Evolutionary conservation across 805 yeast genomes (phyloP), one percentile per base, ranked within the genome.

Genomic region (Cyberlindnera subsufficiens): DNA sequence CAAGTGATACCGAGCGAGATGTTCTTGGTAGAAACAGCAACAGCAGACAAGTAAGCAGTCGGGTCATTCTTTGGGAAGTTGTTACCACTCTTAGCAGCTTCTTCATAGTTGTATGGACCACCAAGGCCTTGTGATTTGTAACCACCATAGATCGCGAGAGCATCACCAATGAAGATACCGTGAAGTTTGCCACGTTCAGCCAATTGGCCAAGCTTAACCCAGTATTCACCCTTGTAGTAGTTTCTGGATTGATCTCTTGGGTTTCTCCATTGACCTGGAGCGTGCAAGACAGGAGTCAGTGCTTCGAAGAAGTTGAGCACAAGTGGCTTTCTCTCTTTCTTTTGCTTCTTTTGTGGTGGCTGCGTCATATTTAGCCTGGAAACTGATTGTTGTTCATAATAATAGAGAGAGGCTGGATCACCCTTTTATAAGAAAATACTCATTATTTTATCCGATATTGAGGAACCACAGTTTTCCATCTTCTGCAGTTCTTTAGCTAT

Each of bases 1-100:
- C 67, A 67, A 15, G 76, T 71, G 33, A 71, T 52, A 9, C 72
- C 76, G 42, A 70, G 65, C 9, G 65, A 54, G 22, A 71, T 47
- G 35, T 63, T 66, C 45, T 65, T 58, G 5, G 75, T 71, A 6
- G 66, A 71, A 6, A 70, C 61, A 20, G 75, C 74, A 64, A 71
- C 66, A 16, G 60, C 64, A 8, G 66, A 51, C 18, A 67, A 56
- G 25, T 63, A 60, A 14, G 68, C 67, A 45, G 68, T 63, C 22
- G 70, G 71, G 38, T 67, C 71, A 43, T 58, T 58, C 27, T 64
- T 60, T 17, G 71, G 71, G 59, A 61, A 66, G 43, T 58, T 59
- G 33, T 57, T 52, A 37, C 63, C 64, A 17, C 56, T 43, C 31
- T 45, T 55, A 7, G 70, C 69, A 31, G 71, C 69, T 8, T 65